These are phyloP conservation scores for Penicillium sp. DNA, from an alignment of 2,329 filamentous ascomycete genomes.

Conservation along the genomic window DNA sequence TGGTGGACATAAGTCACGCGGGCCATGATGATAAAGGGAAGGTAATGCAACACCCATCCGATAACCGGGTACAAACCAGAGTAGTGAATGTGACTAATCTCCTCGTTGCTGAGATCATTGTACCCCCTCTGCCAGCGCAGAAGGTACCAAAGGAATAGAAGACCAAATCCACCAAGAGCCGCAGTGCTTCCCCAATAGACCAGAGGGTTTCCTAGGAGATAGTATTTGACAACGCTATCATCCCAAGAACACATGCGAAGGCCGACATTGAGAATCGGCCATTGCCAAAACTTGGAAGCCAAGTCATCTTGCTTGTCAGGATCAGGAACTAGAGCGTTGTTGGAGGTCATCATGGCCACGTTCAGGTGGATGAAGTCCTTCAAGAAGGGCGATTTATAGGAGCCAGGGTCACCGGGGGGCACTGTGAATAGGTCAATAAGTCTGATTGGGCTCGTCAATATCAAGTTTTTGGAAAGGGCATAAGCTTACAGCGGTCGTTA, in stretches of 20 bases:
- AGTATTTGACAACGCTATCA: constrained; percentile 94
- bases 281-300: constrained; percentile 96
- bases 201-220: constrained; percentile 92
- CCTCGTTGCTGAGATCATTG: constrained; percentile 71
- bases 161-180: constrained; percentile 69
- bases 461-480: constrained; percentile 22
- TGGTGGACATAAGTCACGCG: constrained; percentile 99
- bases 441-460: not conserved
- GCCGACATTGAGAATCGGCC: constrained; percentile 92
- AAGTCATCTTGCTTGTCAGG: constrained; percentile 99
- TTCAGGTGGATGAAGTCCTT: constrained; percentile 98
- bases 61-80: constrained; percentile 85
- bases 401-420: constrained; percentile 80
- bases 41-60: constrained; percentile 94
- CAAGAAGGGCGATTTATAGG: constrained; percentile 95
- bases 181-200: constrained; percentile 94
- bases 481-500: constrained; percentile 80
- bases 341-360: constrained; percentile 99
- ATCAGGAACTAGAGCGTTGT: constrained; percentile 95
- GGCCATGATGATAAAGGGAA: constrained; percentile 95
- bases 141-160: constrained; percentile 78
- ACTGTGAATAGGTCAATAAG: constrained; percentile 54
- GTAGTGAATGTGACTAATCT: constrained; percentile 95
- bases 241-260: constrained; percentile 99
- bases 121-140: constrained; percentile 96